These are phyloP conservation scores for Trichoderma asperelloides DNA, from an alignment of 495 filamentous ascomycete genomes.

Conservation along the genomic window DNA sequence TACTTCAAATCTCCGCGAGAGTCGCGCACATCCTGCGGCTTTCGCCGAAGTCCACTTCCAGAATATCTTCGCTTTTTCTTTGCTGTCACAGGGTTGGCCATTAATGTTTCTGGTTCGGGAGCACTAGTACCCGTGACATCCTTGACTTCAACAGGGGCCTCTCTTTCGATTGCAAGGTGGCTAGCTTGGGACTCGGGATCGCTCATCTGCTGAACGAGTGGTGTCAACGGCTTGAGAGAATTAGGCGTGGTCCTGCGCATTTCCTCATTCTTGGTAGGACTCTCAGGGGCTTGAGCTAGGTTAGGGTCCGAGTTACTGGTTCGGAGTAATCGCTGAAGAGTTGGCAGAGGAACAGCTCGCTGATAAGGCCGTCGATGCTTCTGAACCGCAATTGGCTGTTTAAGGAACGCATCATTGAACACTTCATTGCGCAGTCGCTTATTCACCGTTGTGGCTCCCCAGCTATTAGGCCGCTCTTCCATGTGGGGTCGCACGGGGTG, in stretches of 20 bases:
- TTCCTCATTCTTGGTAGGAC: not conserved
- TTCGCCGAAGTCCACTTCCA: slow-evolving; percentile 64
- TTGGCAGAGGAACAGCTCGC: slow-evolving; percentile 41
- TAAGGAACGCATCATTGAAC: slow-evolving; percentile 85
- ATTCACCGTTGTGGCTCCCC: slow-evolving; percentile 95
- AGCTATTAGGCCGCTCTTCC: slow-evolving; percentile 55
- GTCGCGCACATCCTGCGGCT: slow-evolving; percentile 53
- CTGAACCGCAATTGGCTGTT: slow-evolving; percentile 58
- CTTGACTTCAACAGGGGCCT: slow-evolving; percentile 18
- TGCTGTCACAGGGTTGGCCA: slow-evolving; percentile 23
- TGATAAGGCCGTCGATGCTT: slow-evolving; percentile 55
- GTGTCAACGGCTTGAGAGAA: not conserved
- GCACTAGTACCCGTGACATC: slow-evolving; percentile 47
- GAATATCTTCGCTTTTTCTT: slow-evolving; percentile 62
- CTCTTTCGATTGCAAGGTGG: not conserved
- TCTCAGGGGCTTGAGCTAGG: not conserved
- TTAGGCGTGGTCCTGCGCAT: too few relatives aligned
- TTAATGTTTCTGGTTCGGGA: slow-evolving; percentile 42
- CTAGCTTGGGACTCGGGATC: slow-evolving; percentile 18
- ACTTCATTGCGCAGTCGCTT: slow-evolving; percentile 82
- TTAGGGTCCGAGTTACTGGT: slow-evolving; percentile 25
- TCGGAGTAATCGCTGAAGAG: slow-evolving; percentile 28
- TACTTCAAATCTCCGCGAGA: slow-evolving; percentile 66
- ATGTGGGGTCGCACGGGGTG: slow-evolving; percentile 27
- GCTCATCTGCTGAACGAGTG: slow-evolving; percentile 24